Percentiles rank a stretch among this genome's conserved stretches.
Evolutionary conservation across 139 green algal species (phyloP).

Genomic region (Closterium sp.): DNA sequence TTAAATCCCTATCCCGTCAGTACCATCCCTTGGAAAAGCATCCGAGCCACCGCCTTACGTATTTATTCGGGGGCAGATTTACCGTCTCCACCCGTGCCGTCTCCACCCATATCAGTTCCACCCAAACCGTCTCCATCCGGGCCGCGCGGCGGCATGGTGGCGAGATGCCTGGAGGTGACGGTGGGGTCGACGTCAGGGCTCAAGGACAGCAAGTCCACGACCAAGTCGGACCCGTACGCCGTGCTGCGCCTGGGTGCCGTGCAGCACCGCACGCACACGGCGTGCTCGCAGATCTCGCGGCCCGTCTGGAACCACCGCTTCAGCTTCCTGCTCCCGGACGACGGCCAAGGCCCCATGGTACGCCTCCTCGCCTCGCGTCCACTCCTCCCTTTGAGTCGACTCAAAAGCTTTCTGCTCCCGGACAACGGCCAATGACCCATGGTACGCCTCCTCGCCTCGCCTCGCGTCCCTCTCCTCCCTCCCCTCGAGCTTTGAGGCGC

Average conservation of each 20-base stretch:
- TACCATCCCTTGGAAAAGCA: no score
- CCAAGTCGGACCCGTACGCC: slow-evolving; percentile 18
- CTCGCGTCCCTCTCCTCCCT: background rate
- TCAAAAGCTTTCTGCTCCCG: slow-evolving; percentile 11
- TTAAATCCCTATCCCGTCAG: no score
- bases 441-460: background rate
- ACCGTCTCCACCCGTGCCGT: no score
- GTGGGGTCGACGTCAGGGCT: slow-evolving; percentile 23
- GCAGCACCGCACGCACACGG: slow-evolving; percentile 12
- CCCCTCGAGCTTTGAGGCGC: no score
- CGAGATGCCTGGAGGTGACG: slow-evolving; percentile 15
- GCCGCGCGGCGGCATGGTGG: no score
- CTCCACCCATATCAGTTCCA: no score
- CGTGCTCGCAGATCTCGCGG: background rate
- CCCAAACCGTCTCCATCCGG: no score
- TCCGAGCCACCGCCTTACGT: no score
- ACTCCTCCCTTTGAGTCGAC: background rate
- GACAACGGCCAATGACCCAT: background rate
- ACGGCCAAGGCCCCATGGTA: background rate
- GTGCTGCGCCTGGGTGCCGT: slow-evolving; percentile 9
- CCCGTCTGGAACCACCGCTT: slow-evolving; percentile 35
- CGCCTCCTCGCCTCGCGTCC: background rate
- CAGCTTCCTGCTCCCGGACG: slow-evolving; percentile 17
- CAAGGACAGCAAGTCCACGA: slow-evolving; percentile 14
- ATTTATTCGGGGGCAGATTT: no score